A percentile compares a stretch with the other conserved stretches of the same genome.
Evolutionary conservation across 257 asterid species (phyloP).

Genomic region (Perilla frutescens): DNA sequence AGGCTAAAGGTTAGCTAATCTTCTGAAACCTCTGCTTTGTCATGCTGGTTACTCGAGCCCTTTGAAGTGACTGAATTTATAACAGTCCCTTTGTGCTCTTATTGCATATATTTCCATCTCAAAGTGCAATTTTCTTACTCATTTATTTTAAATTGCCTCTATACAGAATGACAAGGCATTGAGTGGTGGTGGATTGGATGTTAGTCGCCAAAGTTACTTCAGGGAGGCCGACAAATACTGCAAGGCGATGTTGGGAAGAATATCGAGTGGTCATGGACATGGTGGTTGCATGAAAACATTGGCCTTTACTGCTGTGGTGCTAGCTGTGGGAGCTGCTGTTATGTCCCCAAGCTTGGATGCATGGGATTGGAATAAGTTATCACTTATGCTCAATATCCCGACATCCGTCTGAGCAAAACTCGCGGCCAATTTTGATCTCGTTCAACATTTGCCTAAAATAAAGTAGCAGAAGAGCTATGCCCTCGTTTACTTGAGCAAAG

Average conservation of each 20-base stretch:
- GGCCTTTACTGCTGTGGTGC: constrained; percentile 37
- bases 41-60: neutral
- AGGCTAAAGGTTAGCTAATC: constrained; percentile 56
- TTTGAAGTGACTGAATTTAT: neutral
- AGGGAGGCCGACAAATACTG: constrained; percentile 74
- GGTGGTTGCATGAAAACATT: constrained; percentile 60
- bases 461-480: constrained; percentile 41
- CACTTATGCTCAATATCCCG: constrained; percentile 35
- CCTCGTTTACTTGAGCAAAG: neutral
- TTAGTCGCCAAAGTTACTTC: constrained; percentile 38
- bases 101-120: too few species aligned
- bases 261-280: constrained; percentile 47
- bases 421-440: constrained; percentile 14
- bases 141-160: constrained; percentile 12
- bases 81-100: too few species aligned
- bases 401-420: constrained; percentile 8
- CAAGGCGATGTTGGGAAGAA: constrained; percentile 49
- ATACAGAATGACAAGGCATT: constrained; percentile 69
- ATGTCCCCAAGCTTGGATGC: constrained; percentile 49
- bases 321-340: constrained; percentile 59
- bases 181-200: constrained; percentile 54
- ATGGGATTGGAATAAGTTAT: constrained; percentile 54
- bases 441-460: constrained; percentile 32
- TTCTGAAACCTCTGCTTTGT: neutral
- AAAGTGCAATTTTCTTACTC: neutral